Conservation (phyloP, 352 stramenopile genomes). For the Thalassiosira mediterranea region DNA sequence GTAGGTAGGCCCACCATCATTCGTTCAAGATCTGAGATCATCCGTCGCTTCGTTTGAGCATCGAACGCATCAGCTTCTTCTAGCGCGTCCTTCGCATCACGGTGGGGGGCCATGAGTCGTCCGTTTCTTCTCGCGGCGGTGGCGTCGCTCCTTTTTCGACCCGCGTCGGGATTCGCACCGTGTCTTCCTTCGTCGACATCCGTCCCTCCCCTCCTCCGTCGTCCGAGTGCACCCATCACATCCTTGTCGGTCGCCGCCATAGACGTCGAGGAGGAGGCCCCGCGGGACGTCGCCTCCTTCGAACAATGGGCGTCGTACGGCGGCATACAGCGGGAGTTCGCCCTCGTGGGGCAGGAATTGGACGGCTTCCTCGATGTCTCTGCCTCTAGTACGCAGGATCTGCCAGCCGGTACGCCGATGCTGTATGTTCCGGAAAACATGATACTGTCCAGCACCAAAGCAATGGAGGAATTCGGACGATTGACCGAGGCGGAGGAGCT, state of each 20-base stretch:
- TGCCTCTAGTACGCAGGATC: constrained; percentile 16
- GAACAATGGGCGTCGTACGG: constrained; percentile 54
- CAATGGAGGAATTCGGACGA: constrained; percentile 34
- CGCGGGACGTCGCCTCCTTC: constrained; percentile 44
- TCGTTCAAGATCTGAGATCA: no score
- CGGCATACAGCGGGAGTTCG: constrained; percentile 47
- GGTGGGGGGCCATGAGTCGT: no score
- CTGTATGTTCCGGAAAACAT: constrained; percentile 39
- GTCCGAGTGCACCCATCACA: no score
- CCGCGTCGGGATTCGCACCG: no score
- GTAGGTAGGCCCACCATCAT: no score
- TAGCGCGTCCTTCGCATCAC: no score
- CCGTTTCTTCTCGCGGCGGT: no score
- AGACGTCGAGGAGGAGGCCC: constrained; percentile 40
- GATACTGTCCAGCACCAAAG: constrained; percentile 22
- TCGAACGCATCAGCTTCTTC: no score
- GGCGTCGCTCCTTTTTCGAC: no score
- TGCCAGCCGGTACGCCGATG: constrained; percentile 25
- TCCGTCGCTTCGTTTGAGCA: no score
- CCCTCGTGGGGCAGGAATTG: constrained; percentile 17
- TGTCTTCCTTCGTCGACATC: no score
- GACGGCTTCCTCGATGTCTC: constrained; percentile 19
- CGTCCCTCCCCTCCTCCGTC: no score
- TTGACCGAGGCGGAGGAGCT: constrained; percentile 24
- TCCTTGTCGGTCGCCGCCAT: constrained; percentile 7